Conservation (phyloP, 257 asterid species). For the Leonotis leonurus region DNA sequence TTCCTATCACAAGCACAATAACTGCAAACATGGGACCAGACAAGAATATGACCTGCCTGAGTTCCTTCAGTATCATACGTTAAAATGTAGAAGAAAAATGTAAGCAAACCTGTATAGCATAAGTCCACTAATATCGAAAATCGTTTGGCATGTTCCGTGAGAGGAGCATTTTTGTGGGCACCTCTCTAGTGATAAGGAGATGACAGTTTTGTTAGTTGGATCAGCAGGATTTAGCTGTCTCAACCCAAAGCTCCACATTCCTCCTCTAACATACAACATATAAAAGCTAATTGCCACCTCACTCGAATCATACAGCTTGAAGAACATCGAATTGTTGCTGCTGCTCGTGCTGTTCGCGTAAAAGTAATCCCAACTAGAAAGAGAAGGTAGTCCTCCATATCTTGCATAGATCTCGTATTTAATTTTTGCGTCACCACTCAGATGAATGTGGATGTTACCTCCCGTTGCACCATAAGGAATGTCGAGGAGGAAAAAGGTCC, state of each 20-base stretch:
- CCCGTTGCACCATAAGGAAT: slow-evolving; percentile 80
- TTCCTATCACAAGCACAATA: slow-evolving; percentile 76
- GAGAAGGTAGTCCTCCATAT: slow-evolving; percentile 85
- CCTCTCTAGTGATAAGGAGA: slow-evolving; percentile 78
- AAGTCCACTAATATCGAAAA: slow-evolving; percentile 69
- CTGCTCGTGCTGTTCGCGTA: slow-evolving; percentile 60
- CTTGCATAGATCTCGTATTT: slow-evolving; percentile 65
- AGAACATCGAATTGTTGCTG: slow-evolving; percentile 84
- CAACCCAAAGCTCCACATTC: slow-evolving; percentile 83
- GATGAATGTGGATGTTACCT: slow-evolving; percentile 62
- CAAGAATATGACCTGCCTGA: background rate
- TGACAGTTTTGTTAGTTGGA: slow-evolving; percentile 31
- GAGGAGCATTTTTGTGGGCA: slow-evolving; percentile 81
- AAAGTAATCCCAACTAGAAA: slow-evolving; percentile 70
- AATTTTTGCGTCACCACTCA: slow-evolving; percentile 43
- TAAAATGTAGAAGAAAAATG: background rate
- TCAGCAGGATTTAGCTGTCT: slow-evolving; percentile 38
- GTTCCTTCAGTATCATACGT: background rate
- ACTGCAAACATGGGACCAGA: slow-evolving; percentile 34
- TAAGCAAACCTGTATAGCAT: slow-evolving; percentile 58
- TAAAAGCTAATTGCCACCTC: slow-evolving; percentile 60
- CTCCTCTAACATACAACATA: slow-evolving; percentile 62
- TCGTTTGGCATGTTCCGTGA: slow-evolving; percentile 65
- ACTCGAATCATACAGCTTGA: slow-evolving; percentile 63
- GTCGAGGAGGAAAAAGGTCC: slow-evolving; percentile 83